Base-by-base conservation (phyloP, 768 basidiomycete species). In the Pleurotus cornucopiae region DNA sequence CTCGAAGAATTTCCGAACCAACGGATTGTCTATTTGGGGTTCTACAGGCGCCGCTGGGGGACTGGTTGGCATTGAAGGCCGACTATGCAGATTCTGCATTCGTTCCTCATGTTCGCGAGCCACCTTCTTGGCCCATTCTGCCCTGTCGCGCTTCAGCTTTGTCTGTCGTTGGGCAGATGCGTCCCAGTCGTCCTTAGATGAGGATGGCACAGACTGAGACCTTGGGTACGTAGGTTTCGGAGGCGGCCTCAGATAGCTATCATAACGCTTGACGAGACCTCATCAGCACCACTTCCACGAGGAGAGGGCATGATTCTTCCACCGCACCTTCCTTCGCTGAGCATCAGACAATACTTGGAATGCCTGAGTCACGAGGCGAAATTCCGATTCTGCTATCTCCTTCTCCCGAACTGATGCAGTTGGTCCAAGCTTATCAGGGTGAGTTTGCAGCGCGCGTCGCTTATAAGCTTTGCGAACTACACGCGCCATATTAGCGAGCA, bases 401-500 rank as follows among this genome's bases (percentile, higher is more conserved):
- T 79, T 83, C 57, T 81, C 79, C 56, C 73, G 69, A 44, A 77
- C 76, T 43, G 70, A 78, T 6, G 81, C 80, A 26, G 68, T 68
- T 38, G 77, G 82, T 9, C 80, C 80, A 46, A 57, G 78, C 61
- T 86, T 88, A 62, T 89, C 87, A 7, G 87, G 87, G 64, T 89
- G 87, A 1, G 88, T 88, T 66, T 85, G 84, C 23, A 89, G 72
- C 7, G 81, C 85, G 61, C 79, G 83, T 58, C 78, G 79, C 63
- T 80, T 84, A 67, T 88, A 89, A 1, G 85, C 86, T 61, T 75
- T 83, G 49, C 84, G 81, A 56, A 89, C 87, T 86, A 59, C 6
- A 37, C 20, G 30, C 11, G 38, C 20, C 18, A 53, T 41, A 39
- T 21, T 52, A 37, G 40, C 23, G 4, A 38, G 34, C 16, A 54